Percentiles rank a stretch among this genome's conserved stretches.
phyloP scores from a whole-genome alignment of 306 rosid species.

The Fagus crenata region DNA sequence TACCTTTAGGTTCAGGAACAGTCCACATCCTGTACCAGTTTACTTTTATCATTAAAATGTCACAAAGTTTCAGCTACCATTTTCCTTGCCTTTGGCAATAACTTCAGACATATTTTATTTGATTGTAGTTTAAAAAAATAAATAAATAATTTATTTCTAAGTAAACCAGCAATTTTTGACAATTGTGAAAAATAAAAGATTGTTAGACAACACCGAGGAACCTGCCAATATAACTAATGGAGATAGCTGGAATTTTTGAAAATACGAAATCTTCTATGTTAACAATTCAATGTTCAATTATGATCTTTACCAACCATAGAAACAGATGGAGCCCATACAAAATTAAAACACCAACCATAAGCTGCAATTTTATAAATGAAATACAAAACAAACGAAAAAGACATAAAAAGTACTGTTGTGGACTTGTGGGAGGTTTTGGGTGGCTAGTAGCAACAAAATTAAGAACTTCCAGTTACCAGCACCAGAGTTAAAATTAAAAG shows the following conservation, averaged over 20 bases:
- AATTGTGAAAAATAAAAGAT: neutral
- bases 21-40: constrained; percentile 72
- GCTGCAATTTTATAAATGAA: constrained; percentile 25
- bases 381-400: constrained; percentile 16
- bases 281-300: neutral
- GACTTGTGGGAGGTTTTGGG: neutral
- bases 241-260: neutral
- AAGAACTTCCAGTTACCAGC: constrained; percentile 31
- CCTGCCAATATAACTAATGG: constrained; percentile 8
- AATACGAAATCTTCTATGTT: neutral
- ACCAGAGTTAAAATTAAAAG: constrained; percentile 24
- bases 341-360: constrained; percentile 13
- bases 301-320: neutral
- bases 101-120: constrained; percentile 5
- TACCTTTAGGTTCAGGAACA: constrained; percentile 64
- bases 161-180: neutral
- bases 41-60: constrained; percentile 27
- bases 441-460: constrained; percentile 19
- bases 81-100: neutral
- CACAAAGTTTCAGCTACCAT: neutral
- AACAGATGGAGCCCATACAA: constrained; percentile 9
- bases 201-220: neutral
- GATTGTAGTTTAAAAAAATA: neutral
- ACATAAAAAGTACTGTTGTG: neutral
- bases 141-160: neutral